Conservation (phyloP, 2,329 filamentous ascomycete species). For the Cylindrodendrum hubeiense region DNA sequence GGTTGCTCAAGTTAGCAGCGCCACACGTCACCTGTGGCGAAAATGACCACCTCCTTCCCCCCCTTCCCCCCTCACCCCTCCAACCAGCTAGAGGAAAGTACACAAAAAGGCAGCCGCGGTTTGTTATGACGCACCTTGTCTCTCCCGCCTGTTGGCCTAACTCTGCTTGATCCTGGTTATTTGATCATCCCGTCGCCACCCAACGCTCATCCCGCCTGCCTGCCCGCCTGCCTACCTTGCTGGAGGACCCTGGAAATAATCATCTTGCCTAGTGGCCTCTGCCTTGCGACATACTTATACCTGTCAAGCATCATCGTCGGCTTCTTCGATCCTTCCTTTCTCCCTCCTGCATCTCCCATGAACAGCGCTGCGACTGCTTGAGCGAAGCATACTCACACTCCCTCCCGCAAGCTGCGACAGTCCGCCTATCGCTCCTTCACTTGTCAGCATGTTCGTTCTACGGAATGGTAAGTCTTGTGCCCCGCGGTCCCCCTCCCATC, state of each 20-base stretch:
- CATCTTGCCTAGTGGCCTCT: conserved; percentile 5
- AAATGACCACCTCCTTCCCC: conserved; percentile 20
- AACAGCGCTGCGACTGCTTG: conserved; percentile 19
- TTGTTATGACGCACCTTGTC: conserved; percentile 45
- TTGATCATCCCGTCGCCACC: conserved; percentile 27
- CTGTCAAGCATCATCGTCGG: conserved; percentile 35
- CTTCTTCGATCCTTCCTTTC: conserved; percentile 14
- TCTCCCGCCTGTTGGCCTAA: conserved; percentile 22
- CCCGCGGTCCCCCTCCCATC: conserved; percentile 26
- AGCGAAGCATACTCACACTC: neutral
- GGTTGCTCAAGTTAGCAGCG: neutral
- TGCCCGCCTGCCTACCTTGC: neutral
- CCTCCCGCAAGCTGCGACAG: neutral
- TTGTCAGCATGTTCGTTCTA: conserved; percentile 53
- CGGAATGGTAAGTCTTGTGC: conserved; percentile 52
- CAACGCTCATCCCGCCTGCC: conserved; percentile 11
- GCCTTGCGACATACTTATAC: conserved; percentile 29
- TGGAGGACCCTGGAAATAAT: neutral
- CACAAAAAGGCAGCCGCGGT: conserved; percentile 36
- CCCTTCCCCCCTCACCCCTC: conserved; percentile 39
- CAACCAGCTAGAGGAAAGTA: conserved; percentile 37
- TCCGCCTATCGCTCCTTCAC: conserved; percentile 10
- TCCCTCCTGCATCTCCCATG: conserved; percentile 4
- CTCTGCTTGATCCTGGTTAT: conserved; percentile 15
- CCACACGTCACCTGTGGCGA: conserved; percentile 31